phyloP scores from a whole-genome alignment of 345 rosid species.

The Bruguiera sexangula region DNA sequence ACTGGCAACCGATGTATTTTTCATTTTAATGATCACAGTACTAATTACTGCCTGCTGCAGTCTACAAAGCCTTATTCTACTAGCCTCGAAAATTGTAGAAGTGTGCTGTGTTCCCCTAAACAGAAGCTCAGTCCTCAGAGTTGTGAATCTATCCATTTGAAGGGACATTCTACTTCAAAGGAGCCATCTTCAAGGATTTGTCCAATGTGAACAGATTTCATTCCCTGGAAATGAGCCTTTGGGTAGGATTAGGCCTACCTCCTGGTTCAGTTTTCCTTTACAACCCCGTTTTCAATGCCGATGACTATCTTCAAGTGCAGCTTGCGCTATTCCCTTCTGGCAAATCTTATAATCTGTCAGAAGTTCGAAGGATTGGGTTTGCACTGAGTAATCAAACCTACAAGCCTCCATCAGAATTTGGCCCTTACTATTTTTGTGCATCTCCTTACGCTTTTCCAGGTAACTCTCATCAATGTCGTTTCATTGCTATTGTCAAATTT shows the following conservation, averaged over 20 bases:
- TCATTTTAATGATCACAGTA: constrained; percentile 26
- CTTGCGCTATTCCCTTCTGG: constrained; percentile 73
- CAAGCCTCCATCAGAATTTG: constrained; percentile 76
- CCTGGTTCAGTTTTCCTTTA: constrained; percentile 82
- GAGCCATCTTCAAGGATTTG: constrained; percentile 65
- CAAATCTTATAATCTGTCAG: constrained; percentile 55
- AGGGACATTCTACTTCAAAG: constrained; percentile 84
- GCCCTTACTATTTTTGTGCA: constrained; percentile 85
- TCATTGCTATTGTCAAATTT: not conserved
- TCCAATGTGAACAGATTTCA: constrained; percentile 60
- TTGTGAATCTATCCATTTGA: constrained; percentile 80
- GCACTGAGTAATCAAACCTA: constrained; percentile 79
- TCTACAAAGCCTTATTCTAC: constrained; percentile 62
- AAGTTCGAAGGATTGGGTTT: constrained; percentile 70
- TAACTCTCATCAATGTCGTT: constrained; percentile 19
- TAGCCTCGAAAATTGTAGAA: constrained; percentile 66
- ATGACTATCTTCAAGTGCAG: constrained; percentile 87
- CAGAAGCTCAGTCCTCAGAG: constrained; percentile 90
- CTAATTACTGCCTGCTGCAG: constrained; percentile 69
- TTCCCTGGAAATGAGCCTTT: constrained; percentile 72
- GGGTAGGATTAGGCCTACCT: constrained; percentile 62
- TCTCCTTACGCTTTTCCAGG: constrained; percentile 87
- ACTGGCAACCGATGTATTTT: too few relatives aligned
- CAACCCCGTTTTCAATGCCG: constrained; percentile 74
- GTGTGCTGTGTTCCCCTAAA: constrained; percentile 50